Conservation (phyloP, 176 grass and related monocot species). For the Bolboschoenus planiculmis region DNA sequence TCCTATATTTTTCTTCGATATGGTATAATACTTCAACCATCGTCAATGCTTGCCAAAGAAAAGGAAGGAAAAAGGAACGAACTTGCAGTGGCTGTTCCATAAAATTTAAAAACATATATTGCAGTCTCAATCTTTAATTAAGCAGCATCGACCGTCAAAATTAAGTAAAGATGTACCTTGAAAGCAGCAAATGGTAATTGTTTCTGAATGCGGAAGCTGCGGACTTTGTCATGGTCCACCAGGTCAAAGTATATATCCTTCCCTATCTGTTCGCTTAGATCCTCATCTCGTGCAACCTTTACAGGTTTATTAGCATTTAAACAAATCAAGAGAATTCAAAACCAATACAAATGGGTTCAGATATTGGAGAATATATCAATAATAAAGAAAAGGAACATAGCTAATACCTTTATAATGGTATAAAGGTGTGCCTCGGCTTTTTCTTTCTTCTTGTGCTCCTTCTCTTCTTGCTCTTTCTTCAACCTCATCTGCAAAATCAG, state of each 20-base stretch:
- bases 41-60: background rate
- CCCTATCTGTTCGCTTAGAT: conserved; percentile 69
- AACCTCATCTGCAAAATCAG: conserved; percentile 52
- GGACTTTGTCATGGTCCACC: conserved; percentile 91
- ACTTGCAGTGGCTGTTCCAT: background rate
- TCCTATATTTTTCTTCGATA: background rate
- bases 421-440: conserved; percentile 94
- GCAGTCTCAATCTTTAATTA: background rate
- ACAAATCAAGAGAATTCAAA: background rate
- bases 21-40: background rate
- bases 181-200: conserved; percentile 64
- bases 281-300: conserved; percentile 70
- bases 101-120: background rate
- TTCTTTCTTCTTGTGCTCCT: conserved; percentile 92
- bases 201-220: conserved; percentile 85
- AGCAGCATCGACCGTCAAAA: background rate
- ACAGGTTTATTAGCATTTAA: conserved; percentile 8
- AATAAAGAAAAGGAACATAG: background rate
- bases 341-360: background rate
- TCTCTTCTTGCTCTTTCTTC: conserved; percentile 97
- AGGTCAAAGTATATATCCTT: conserved; percentile 86
- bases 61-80: background rate
- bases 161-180: conserved; percentile 46
- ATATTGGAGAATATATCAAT: conserved; percentile 19
- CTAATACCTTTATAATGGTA: conserved; percentile 77